phyloP scores from a whole-genome alignment of 139 green algal species.

The Chlorella sorokiniana region DNA sequence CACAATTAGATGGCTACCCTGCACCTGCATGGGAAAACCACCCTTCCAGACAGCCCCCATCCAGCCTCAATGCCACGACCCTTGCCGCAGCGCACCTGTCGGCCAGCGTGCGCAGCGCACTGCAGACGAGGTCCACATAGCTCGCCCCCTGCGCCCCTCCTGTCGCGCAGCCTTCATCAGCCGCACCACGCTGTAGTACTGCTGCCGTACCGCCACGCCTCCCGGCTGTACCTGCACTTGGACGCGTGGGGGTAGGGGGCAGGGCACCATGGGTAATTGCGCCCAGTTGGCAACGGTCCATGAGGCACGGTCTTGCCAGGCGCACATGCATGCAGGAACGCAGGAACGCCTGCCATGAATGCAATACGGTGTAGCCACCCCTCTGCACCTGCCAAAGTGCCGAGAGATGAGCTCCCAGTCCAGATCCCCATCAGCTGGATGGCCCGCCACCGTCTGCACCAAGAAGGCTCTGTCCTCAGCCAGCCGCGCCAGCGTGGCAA shows the following conservation, averaged over 20 bases:
- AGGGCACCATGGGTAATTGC: too few relatives aligned
- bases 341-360: not conserved
- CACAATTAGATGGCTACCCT: not conserved
- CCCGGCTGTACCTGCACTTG: constrained; percentile 17
- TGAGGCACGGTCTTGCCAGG: not conserved
- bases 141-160: constrained; percentile 22
- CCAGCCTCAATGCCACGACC: not conserved
- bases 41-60: not conserved
- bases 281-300: not conserved
- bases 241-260: not conserved
- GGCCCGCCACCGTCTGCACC: constrained; percentile 5
- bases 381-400: constrained; percentile 25
- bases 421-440: constrained; percentile 27
- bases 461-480: constrained; percentile 32
- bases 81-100: constrained; percentile 2
- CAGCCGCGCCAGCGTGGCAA: constrained; percentile 32
- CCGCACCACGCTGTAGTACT: constrained; percentile 24
- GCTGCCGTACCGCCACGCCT: constrained; percentile 31
- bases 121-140: constrained; percentile 34
- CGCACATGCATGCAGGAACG: not conserved
- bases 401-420: constrained; percentile 36
- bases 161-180: constrained; percentile 26
- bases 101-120: constrained; percentile 14
- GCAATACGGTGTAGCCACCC: not conserved
- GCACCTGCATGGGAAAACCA: not conserved